phyloP scores from a whole-genome alignment of 202 grass and related monocot species.

The Zizania palustris region DNA sequence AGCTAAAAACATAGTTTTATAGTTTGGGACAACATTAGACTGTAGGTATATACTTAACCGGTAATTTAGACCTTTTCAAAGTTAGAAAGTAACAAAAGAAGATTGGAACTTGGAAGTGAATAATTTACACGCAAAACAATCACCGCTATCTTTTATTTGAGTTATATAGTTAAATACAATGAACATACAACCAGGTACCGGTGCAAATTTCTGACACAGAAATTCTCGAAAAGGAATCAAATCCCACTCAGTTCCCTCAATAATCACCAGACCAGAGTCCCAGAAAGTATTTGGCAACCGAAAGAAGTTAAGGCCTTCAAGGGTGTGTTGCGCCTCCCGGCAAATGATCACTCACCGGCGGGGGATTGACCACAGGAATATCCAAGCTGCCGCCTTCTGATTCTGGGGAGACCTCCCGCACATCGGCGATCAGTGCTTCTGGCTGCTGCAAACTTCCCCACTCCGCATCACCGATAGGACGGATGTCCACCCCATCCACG shows the following conservation, averaged over 20 bases:
- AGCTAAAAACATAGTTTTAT: no score
- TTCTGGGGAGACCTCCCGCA: conserved; percentile 79
- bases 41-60: no score
- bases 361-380: conserved; percentile 73
- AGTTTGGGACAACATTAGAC: no score
- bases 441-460: conserved; percentile 63
- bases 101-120: not conserved
- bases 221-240: conserved; percentile 49
- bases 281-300: conserved; percentile 13
- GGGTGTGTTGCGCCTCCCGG: conserved; percentile 53
- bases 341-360: conserved; percentile 50
- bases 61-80: not conserved
- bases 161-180: conserved; percentile 53
- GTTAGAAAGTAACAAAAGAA: not conserved
- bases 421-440: conserved; percentile 72
- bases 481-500: conserved; percentile 75
- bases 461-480: conserved; percentile 62
- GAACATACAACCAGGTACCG: conserved; percentile 42
- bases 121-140: conserved; percentile 49
- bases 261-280: conserved; percentile 49
- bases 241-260: conserved; percentile 43
- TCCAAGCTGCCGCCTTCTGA: conserved; percentile 75
- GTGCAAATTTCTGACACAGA: conserved; percentile 3
- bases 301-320: conserved; percentile 29
- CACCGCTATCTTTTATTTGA: conserved; percentile 42